A percentile compares a stretch with the other conserved stretches of the same genome.
Conservation (phyloP, 2,329 filamentous ascomycete genomes). For the Fusarium fracticaudum region DNA sequence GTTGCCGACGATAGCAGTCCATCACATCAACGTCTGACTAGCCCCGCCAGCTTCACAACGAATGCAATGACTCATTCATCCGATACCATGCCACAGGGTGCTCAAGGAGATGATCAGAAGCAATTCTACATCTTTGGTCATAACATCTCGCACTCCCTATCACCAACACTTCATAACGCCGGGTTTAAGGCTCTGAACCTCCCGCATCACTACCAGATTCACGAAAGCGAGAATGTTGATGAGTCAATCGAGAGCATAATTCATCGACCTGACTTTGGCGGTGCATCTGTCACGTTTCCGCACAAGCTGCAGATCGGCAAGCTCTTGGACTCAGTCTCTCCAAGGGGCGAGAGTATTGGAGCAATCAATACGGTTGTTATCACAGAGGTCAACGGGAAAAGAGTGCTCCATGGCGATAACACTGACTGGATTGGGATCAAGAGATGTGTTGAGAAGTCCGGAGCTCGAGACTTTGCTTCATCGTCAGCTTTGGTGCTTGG, state of each 20-base stretch:
- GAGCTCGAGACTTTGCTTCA: neutral
- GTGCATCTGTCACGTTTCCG: constrained; percentile 4
- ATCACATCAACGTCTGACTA: fast-evolving
- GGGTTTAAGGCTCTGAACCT: neutral
- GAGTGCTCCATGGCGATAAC: neutral
- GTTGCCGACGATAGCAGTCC: neutral
- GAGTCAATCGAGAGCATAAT: neutral
- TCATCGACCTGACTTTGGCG: neutral
- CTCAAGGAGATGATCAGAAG: neutral
- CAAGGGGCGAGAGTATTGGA: neutral
- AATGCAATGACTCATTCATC: fast-evolving
- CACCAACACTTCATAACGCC: neutral
- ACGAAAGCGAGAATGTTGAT: constrained; percentile 8
- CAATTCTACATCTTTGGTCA: constrained; percentile 11
- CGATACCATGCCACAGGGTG: fast-evolving
- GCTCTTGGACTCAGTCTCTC: neutral
- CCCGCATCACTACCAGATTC: constrained; percentile 1
- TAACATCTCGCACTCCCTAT: constrained; percentile 6
- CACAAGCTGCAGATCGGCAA: constrained; percentile 11
- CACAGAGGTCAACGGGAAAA: neutral
- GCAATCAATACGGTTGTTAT: constrained; percentile 3
- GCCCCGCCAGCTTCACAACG: fast-evolving
- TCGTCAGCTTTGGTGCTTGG: neutral
- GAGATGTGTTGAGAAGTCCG: neutral
- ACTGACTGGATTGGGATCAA: constrained; percentile 10